These are phyloP conservation scores for Breviolum minutum DNA, from an alignment of 73 alveolate genomes.

Conservation along the genomic window DNA sequence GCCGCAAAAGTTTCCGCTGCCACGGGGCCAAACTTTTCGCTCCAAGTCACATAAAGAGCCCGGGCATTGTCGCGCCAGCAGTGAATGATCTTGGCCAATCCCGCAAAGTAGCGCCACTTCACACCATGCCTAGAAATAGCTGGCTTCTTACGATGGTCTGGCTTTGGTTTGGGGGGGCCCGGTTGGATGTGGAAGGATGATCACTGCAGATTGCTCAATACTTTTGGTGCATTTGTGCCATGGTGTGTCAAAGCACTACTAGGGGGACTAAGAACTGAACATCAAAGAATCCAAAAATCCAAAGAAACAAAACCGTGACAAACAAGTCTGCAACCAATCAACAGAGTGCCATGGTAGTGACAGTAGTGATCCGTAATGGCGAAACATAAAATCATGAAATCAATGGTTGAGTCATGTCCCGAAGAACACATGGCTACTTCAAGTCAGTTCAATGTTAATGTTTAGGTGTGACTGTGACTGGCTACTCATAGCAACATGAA, in stretches of 20 bases:
- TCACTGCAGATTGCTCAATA: too few species aligned
- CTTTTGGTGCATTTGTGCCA: too few species aligned
- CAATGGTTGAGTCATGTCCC: too few species aligned
- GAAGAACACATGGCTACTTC: too few species aligned
- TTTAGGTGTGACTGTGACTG: too few species aligned
- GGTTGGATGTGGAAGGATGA: too few species aligned
- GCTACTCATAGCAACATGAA: too few species aligned
- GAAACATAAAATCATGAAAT: too few species aligned
- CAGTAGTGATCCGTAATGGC: neutral
- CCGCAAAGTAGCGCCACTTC: constrained; percentile 1
- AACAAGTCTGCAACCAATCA: too few species aligned
- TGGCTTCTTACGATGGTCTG: neutral
- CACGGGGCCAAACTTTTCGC: neutral
- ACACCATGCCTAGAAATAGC: neutral
- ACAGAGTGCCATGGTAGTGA: neutral
- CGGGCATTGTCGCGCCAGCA: constrained; percentile 13
- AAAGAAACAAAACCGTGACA: neutral
- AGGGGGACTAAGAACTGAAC: too few species aligned
- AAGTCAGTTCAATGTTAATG: too few species aligned
- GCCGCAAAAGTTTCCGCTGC: neutral
- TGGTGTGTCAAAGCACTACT: neutral
- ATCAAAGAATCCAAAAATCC: neutral
- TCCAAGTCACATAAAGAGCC: neutral
- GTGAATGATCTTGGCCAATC: neutral
- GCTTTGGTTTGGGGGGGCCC: too few species aligned